Conservation (phyloP, 257 asterid species). For the Oldenlandia corymbosa region DNA sequence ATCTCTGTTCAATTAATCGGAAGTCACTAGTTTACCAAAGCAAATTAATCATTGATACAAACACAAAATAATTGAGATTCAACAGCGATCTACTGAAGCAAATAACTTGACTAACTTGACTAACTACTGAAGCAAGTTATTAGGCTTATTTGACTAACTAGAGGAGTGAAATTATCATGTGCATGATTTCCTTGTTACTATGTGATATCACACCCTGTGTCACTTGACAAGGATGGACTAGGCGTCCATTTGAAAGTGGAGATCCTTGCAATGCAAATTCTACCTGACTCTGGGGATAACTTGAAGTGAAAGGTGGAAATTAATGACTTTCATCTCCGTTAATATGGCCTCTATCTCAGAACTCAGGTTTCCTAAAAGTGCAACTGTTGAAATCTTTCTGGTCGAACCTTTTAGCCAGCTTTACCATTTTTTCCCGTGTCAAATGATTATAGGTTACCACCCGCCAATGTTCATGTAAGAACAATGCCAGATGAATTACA, state of each 20-base stretch:
- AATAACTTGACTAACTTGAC: too few relatives aligned
- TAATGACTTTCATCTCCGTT: neutral
- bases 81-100: too few relatives aligned
- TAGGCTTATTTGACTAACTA: too few relatives aligned
- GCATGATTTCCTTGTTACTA: constrained; percentile 7
- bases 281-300: constrained; percentile 23
- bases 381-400: constrained; percentile 30
- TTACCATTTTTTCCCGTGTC: constrained; percentile 16
- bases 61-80: too few relatives aligned
- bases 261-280: constrained; percentile 11
- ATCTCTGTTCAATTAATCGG: too few relatives aligned
- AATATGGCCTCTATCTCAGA: constrained; percentile 1
- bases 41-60: too few relatives aligned
- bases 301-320: constrained; percentile 6
- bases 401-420: constrained; percentile 25
- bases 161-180: neutral
- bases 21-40: too few relatives aligned
- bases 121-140: too few relatives aligned
- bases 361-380: constrained; percentile 28
- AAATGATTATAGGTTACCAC: constrained; percentile 18
- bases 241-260: constrained; percentile 21
- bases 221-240: constrained; percentile 31
- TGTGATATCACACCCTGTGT: constrained; percentile 18
- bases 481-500: constrained; percentile 15
- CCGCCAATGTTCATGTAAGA: constrained; percentile 29